A percentile compares a stretch with the other conserved stretches of the same genome.
phyloP scores from a whole-genome alignment of 176 grass and related monocot species.

The Carex parvula region DNA sequence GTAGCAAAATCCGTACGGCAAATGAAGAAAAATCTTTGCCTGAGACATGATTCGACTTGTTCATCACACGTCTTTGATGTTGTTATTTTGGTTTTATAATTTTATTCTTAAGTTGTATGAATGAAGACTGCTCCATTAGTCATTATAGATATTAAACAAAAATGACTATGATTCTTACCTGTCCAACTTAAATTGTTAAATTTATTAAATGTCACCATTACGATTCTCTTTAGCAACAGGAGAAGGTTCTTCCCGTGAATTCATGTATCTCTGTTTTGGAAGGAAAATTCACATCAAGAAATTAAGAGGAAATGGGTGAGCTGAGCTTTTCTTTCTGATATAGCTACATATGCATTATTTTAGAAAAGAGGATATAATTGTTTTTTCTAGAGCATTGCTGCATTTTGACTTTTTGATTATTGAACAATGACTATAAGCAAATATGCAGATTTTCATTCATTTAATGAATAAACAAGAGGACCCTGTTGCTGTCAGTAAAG shows the following conservation, averaged over 20 bases:
- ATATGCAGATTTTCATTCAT: neutral
- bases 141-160: slow-evolving; percentile 6
- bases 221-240: neutral
- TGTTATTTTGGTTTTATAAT: neutral
- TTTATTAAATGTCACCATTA: neutral
- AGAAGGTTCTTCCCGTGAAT: neutral
- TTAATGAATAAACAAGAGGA: neutral
- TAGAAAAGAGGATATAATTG: neutral
- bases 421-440: neutral
- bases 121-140: neutral
- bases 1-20: neutral
- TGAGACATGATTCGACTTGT: neutral
- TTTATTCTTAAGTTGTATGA: neutral
- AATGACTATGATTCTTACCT: neutral
- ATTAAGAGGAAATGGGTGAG: neutral
- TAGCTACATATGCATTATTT: neutral
- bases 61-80: neutral
- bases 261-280: neutral
- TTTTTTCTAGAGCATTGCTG: neutral
- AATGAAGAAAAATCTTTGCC: neutral
- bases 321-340: neutral
- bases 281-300: neutral
- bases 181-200: neutral
- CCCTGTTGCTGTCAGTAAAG: neutral
- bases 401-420: neutral